Percentiles rank a stretch among this genome's conserved stretches.
Evolutionary conservation across 1,284 basidiomycete genomes (phyloP).

Genomic region (Inonotus obliquus): DNA sequence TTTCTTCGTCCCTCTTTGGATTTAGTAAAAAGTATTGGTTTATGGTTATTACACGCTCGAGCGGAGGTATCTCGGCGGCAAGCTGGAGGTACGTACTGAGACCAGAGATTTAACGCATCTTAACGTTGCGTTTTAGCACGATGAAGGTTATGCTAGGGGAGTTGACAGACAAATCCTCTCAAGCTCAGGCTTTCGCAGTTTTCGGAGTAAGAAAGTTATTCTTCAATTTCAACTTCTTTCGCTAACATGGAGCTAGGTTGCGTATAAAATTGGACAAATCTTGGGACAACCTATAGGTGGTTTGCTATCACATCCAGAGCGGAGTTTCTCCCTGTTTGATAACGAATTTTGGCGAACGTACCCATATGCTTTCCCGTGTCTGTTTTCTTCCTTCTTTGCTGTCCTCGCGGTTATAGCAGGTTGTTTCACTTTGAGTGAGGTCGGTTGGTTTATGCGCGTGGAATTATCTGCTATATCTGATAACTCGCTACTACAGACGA

Average conservation of each 20-base stretch:
- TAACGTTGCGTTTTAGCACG: slow-evolving; percentile 11
- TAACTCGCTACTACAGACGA: slow-evolving; percentile 1
- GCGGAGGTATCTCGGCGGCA: slow-evolving; percentile 17
- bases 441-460: background rate
- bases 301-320: slow-evolving; percentile 22
- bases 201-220: slow-evolving; percentile 4
- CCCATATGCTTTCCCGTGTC: slow-evolving; percentile 25
- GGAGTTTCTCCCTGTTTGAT: slow-evolving; percentile 19
- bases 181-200: slow-evolving; percentile 2
- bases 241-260: slow-evolving; percentile 2
- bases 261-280: slow-evolving; percentile 18
- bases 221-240: background rate
- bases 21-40: slow-evolving; percentile 19
- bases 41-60: slow-evolving; percentile 19
- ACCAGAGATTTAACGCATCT: background rate
- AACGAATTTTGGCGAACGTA: slow-evolving; percentile 22
- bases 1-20: slow-evolving; percentile 19
- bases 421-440: slow-evolving; percentile 22
- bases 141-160: slow-evolving; percentile 21
- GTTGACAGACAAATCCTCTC: slow-evolving; percentile 13
- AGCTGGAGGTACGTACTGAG: slow-evolving; percentile 11
- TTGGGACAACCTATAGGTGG: slow-evolving; percentile 24
- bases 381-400: slow-evolving; percentile 22
- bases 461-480: background rate
- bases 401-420: slow-evolving; percentile 19